Conservation (phyloP, 306 rosid genomes). For the Lathyrus oleraceus region DNA sequence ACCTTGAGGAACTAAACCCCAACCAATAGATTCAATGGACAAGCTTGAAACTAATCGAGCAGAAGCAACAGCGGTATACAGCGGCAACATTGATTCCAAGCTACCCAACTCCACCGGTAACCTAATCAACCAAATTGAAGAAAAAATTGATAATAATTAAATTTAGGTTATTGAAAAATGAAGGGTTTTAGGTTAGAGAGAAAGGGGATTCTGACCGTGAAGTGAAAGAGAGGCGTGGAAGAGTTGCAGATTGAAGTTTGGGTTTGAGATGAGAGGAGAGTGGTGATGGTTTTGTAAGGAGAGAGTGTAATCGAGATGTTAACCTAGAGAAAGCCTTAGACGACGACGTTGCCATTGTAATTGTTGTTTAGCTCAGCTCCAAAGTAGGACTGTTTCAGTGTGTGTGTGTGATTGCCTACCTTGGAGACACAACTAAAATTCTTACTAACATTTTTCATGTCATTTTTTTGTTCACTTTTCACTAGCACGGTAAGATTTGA, state of each 20-base stretch:
- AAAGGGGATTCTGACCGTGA: constrained; percentile 49
- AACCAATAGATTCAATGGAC: constrained; percentile 55
- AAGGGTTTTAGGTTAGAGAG: background rate
- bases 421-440: no score
- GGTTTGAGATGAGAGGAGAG: constrained; percentile 36
- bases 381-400: background rate
- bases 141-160: background rate
- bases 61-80: constrained; percentile 75
- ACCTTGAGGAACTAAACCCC: constrained; percentile 98
- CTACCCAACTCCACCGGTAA: constrained; percentile 71
- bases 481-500: no score
- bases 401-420: no score
- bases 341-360: constrained; percentile 60
- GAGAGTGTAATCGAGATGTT: constrained; percentile 51
- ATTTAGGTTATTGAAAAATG: background rate
- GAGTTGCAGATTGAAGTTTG: constrained; percentile 36
- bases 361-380: background rate
- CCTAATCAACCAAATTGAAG: constrained; percentile 41
- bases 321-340: constrained; percentile 53
- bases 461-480: no score
- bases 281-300: constrained; percentile 44
- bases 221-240: constrained; percentile 50
- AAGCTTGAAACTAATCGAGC: constrained; percentile 78
- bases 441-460: no score
- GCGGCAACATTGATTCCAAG: constrained; percentile 68